Conservation (phyloP, 176 grass and related monocot genomes). For the Eragrostis curvula region DNA sequence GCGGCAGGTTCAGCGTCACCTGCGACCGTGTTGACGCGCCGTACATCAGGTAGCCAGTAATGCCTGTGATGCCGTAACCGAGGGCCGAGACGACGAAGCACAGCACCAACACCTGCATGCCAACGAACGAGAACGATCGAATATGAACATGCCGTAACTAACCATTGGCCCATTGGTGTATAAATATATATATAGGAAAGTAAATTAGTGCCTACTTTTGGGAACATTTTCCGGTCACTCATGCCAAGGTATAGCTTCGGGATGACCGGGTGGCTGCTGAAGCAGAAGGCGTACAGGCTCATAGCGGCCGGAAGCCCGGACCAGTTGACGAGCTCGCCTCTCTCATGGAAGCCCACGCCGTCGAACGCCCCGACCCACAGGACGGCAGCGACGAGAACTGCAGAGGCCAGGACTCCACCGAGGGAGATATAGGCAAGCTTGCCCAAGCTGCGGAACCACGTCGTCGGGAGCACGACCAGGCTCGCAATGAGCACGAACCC, state of each 20-base stretch:
- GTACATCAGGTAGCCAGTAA: constrained; percentile 60
- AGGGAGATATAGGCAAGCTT: background rate
- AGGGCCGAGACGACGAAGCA: constrained; percentile 44
- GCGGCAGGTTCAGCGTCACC: constrained; percentile 53
- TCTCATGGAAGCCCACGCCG: background rate
- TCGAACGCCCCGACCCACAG: background rate
- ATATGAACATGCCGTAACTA: too few species aligned
- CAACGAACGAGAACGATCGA: background rate
- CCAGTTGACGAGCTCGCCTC: background rate
- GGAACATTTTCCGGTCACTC: background rate
- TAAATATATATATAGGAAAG: too few species aligned
- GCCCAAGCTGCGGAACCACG: background rate
- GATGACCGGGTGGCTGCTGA: constrained; percentile 22
- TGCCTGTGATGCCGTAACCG: constrained; percentile 50
- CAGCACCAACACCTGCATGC: constrained; percentile 44
- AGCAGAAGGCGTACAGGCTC: background rate
- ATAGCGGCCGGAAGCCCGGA: background rate
- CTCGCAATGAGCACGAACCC: background rate
- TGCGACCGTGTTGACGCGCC: constrained; percentile 49
- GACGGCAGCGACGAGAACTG: constrained; percentile 2
- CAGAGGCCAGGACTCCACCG: background rate
- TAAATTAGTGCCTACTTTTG: background rate
- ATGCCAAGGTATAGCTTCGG: constrained; percentile 35
- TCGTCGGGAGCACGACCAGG: background rate
- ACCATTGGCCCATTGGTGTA: too few species aligned